Evolutionary conservation across 164 flowering plant species (phyloP), one percentile per base, ranked within the genome.

Genomic region (Taxillus chinensis): DNA sequence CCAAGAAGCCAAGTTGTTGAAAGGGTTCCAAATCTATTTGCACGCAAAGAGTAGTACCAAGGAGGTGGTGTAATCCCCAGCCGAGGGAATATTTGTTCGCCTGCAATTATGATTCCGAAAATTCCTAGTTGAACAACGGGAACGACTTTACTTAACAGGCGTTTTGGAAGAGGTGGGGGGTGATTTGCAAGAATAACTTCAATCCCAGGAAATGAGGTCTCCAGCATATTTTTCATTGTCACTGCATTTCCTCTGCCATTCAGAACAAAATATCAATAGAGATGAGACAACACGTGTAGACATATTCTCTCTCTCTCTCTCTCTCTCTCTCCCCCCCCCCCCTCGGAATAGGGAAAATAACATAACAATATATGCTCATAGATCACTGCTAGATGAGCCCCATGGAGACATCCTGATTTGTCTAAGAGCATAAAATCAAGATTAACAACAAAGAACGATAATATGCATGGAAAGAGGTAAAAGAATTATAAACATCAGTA

Each of bases 1-100:
- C 98, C 97, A 55, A 90, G 79, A 71, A 92, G 92, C 96, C 95
- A 92, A 41, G 92, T 73, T 57, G 79, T 71, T 60, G 98, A 85
- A 64, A 92, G 85, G 67, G 89, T 82, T 61, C 93, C 97, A 77
- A 89, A 92, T 68, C 80, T 83, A 71, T 92, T 92, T 43, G 92
- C 83, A 43, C 90, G 89, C 73, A 92, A 42, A 11, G 90, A 71
- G 68, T 72, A 80, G 67, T 78, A 90, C 95, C 96, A 92, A 41
- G 83, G 78, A 62, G 98, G 96, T 6, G 96, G 96, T 37, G 83
- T 60, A 45, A 74, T 68, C 59, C 97, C 97, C 59, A 90, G 55
- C 73, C 86, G 73, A 1, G 97, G 98, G 56, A 90, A 90, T n/a
- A 92, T 86, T 3, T 84, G 95, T 61, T 88, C 98, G 17, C 97